Percentiles rank a stretch among this genome's conserved stretches.
These are phyloP conservation scores for Pseudoturritis turrita DNA, from an alignment of 345 rosid species.

Conservation along the genomic window DNA sequence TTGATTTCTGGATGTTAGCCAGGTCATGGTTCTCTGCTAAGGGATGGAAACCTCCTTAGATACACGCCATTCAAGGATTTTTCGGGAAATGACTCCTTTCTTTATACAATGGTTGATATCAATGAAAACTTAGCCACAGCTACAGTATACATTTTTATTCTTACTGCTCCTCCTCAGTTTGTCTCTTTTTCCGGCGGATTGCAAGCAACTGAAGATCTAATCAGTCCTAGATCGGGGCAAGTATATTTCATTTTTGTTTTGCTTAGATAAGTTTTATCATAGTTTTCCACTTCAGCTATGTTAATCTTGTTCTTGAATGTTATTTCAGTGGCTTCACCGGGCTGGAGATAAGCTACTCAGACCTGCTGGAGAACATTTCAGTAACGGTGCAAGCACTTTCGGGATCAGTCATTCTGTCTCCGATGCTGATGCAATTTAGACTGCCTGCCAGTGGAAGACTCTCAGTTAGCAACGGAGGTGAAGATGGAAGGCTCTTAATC, in stretches of 20 bases:
- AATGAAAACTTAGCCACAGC: slow-evolving; percentile 67
- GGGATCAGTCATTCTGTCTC: slow-evolving; percentile 56
- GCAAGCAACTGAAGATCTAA: slow-evolving; percentile 73
- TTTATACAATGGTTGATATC: slow-evolving; percentile 58
- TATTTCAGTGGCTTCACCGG: slow-evolving; percentile 66
- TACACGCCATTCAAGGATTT: slow-evolving; percentile 76
- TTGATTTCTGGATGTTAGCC: slow-evolving; percentile 39
- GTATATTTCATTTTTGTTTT: neutral
- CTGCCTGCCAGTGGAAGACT: slow-evolving; percentile 47
- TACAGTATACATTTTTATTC: slow-evolving; percentile 48
- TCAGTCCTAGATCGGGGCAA: slow-evolving; percentile 73
- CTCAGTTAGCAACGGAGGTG: slow-evolving; percentile 39
- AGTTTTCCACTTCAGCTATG: neutral
- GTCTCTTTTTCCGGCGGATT: slow-evolving; percentile 53
- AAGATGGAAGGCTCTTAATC: slow-evolving; percentile 42
- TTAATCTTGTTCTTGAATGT: slow-evolving; percentile 17
- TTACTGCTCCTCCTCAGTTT: slow-evolving; percentile 83
- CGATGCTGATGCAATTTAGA: slow-evolving; percentile 67
- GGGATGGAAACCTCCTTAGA: slow-evolving; percentile 55
- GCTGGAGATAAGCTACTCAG: slow-evolving; percentile 65
- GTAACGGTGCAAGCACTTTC: slow-evolving; percentile 53
- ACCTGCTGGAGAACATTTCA: slow-evolving; percentile 57
- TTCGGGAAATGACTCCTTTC: slow-evolving; percentile 68
- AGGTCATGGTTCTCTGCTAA: slow-evolving; percentile 73
- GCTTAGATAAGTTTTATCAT: neutral